Percentiles rank a stretch among this genome's conserved stretches.
Conservation (phyloP, 2,329 filamentous ascomycete species). For the Fusarium ramigenum region DNA sequence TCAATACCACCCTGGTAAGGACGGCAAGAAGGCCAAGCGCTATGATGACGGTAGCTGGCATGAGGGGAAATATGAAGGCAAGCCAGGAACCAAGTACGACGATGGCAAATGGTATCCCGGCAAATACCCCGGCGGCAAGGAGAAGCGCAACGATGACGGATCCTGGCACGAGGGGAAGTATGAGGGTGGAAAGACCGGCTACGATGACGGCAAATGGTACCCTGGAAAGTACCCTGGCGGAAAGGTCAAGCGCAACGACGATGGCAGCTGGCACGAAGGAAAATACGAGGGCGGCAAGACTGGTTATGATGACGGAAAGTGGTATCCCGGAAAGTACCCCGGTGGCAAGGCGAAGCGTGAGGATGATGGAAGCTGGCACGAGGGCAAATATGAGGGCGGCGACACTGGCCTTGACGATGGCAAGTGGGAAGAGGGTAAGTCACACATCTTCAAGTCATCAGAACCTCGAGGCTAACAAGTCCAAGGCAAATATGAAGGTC, state of each 20-base stretch:
- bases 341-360: no score
- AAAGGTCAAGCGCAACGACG: neutral
- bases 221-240: conserved; percentile 30
- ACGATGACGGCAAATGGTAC: conserved; percentile 23
- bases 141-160: conserved; percentile 5
- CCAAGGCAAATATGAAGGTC: no score
- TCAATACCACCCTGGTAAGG: neutral
- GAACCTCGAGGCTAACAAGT: no score
- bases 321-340: conserved; percentile 33
- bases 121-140: conserved; percentile 15
- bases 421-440: no score
- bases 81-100: conserved; percentile 1
- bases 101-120: conserved; percentile 10
- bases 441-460: no score
- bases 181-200: neutral
- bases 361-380: no score
- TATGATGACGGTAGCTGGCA: conserved; percentile 10
- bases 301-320: no score
- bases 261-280: neutral
- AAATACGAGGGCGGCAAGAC: no score
- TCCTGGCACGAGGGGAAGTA: neutral
- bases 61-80: conserved; percentile 22
- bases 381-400: conserved; percentile 19
- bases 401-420: no score
- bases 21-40: conserved; percentile 4